phyloP scores from a whole-genome alignment of 1,284 basidiomycete genomes.

The Jaminaea rosea region DNA sequence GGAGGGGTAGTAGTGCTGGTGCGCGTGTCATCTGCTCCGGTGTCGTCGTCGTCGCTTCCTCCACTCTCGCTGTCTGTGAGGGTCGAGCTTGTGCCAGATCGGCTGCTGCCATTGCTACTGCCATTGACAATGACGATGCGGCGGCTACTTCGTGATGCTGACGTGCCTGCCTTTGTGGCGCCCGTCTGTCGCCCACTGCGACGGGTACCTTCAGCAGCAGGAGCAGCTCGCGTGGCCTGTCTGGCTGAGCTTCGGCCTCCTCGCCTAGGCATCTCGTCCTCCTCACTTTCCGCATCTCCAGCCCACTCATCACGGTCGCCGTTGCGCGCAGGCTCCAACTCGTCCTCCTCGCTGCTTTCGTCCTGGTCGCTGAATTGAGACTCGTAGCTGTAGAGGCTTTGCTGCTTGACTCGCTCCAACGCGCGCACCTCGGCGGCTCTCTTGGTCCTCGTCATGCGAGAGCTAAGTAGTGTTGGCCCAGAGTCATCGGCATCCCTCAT shows the following conservation, averaged over 20 bases:
- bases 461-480: slow-evolving; percentile 18
- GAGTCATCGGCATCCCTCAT: too few relatives aligned
- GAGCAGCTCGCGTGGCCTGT: background rate
- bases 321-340: slow-evolving; percentile 2
- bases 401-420: slow-evolving; percentile 10
- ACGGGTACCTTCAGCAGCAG: background rate
- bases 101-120: too few relatives aligned
- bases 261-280: slow-evolving; percentile 2
- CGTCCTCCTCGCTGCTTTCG: slow-evolving; percentile 4
- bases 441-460: slow-evolving; percentile 18
- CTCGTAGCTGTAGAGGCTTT: slow-evolving; percentile 6
- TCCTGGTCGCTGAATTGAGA: too few relatives aligned
- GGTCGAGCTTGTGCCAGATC: too few relatives aligned
- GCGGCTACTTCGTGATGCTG: background rate
- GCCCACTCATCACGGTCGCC: background rate
- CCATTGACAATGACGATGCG: background rate
- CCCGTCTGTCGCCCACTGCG: background rate
- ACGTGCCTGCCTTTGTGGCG: background rate
- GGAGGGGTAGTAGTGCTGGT: background rate
- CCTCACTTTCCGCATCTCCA: slow-evolving; percentile 11
- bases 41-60: background rate
- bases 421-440: slow-evolving; percentile 4
- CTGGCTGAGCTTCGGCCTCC: background rate
- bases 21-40: background rate
- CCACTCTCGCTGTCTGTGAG: background rate